Percentiles rank a stretch among this genome's conserved stretches.
These are phyloP conservation scores for Ophiostoma perfectum DNA, from an alignment of 2,329 filamentous ascomycete species.

Conservation along the genomic window DNA sequence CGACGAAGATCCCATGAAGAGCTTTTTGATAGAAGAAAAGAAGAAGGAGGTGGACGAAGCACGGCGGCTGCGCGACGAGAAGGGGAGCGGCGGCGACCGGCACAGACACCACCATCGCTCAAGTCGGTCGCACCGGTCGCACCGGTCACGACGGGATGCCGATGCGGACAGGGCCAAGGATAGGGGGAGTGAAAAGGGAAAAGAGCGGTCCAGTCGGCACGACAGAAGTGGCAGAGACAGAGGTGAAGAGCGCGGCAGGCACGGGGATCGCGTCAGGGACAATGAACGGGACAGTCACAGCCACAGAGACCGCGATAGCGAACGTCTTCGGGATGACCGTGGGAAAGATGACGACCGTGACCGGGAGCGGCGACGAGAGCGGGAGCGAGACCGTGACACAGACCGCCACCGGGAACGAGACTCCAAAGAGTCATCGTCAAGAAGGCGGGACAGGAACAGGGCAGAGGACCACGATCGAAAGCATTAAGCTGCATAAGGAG, in stretches of 20 bases:
- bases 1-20: constrained; percentile 97
- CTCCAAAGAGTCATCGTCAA: constrained; percentile 20
- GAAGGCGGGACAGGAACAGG: neutral
- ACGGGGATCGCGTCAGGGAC: neutral
- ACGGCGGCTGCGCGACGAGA: constrained; percentile 49
- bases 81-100: constrained; percentile 31
- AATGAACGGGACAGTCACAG: neutral
- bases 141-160: constrained; percentile 33
- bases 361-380: constrained; percentile 27
- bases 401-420: constrained; percentile 14
- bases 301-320: constrained; percentile 13
- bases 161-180: constrained; percentile 25
- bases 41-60: constrained; percentile 78
- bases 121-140: constrained; percentile 41
- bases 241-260: constrained; percentile 15
- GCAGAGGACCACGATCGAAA: neutral
- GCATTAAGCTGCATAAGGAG: neutral
- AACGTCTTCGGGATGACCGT: constrained; percentile 20
- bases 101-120: constrained; percentile 40
- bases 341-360: constrained; percentile 21
- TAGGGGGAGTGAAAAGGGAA: constrained; percentile 25
- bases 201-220: constrained; percentile 30
- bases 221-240: constrained; percentile 22
- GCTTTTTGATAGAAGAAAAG: constrained; percentile 83
- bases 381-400: constrained; percentile 26